Base-by-base conservation (phyloP, 306 rosid species). In the Acacia confusa region DNA sequence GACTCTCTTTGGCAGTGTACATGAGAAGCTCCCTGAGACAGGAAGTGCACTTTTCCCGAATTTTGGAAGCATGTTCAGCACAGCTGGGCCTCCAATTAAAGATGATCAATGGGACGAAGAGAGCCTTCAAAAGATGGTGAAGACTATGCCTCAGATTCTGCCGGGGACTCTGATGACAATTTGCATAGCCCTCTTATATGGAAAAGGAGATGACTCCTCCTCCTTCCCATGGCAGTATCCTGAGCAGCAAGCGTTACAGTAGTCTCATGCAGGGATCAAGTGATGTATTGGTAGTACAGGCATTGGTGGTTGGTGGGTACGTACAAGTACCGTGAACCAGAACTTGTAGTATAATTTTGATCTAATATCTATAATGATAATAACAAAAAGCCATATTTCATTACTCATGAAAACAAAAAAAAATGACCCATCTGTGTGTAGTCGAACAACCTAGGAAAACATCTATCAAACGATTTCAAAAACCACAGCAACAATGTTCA, bases 281-380 rank as follows among this genome's bases (percentile, higher is more conserved):
- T 67, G 98, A 94, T 83, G 85, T 87, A 47, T 86, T 61, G 90
- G 88, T 66, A 85, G 91, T 81, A 89, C 98, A 25, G 98, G 98
- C 75, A 92, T 94, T 71, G 97, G 98, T 72, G 98, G 98, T 61
- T n/a, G n/a, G n/a, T n/a, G n/a, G n/a, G n/a, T n/a, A n/a, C n/a
- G n/a, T n/a, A n/a, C n/a, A n/a, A n/a, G n/a, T n/a, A n/a, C n/a
- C n/a, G n/a, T n/a, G n/a, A n/a, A n/a, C n/a, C n/a, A n/a, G n/a
- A n/a, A n/a, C n/a, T n/a, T n/a, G n/a, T n/a, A n/a, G n/a, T n/a
- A n/a, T n/a, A n/a, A n/a, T n/a, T n/a, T n/a, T n/a, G n/a, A n/a
- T n/a, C n/a, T n/a, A n/a, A n/a, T n/a, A n/a, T n/a, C n/a, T n/a
- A n/a, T n/a, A n/a, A n/a, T n/a, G n/a, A n/a, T n/a, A n/a, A n/a